These are phyloP conservation scores for Leccinum pachyderme DNA, from an alignment of 1,284 basidiomycete genomes.

Conservation along the genomic window DNA sequence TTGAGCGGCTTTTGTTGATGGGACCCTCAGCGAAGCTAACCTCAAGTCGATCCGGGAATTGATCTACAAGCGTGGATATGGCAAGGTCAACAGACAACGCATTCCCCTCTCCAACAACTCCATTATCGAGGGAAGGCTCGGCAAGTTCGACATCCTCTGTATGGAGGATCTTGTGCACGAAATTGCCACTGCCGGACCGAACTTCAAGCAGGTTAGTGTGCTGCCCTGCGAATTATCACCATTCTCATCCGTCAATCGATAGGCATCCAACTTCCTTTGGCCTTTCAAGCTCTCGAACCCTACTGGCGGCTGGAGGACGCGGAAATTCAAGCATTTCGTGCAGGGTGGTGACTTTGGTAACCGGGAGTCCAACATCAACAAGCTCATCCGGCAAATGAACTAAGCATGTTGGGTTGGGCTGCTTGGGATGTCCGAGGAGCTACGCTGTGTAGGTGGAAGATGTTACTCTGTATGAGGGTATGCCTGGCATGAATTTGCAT, in stretches of 20 bases:
- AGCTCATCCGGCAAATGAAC: constrained; percentile 97
- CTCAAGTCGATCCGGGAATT: constrained; percentile 96
- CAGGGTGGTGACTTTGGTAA: constrained; percentile 97
- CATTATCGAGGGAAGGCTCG: constrained; percentile 90
- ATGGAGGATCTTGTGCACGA: constrained; percentile 99
- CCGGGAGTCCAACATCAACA: constrained; percentile 96
- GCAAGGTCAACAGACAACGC: constrained; percentile 97
- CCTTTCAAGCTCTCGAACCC: constrained; percentile 99
- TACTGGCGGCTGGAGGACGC: constrained; percentile 93
- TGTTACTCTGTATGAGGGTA: constrained; percentile 34
- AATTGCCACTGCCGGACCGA: constrained; percentile 92
- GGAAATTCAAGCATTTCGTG: constrained; percentile 95
- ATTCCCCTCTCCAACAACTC: constrained; percentile 94
- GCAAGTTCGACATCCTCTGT: constrained; percentile 95
- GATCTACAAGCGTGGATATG: constrained; percentile 99
- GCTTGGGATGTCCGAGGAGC: constrained; percentile 10
- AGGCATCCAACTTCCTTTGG: constrained; percentile 96
- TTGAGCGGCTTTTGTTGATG: constrained; percentile 5
- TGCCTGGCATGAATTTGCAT: constrained; percentile 37
- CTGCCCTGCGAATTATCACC: background rate
- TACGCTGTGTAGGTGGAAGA: constrained; percentile 21
- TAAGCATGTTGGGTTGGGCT: constrained; percentile 36
- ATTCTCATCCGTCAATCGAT: constrained; percentile 3
- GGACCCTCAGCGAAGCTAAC: constrained; percentile 76
- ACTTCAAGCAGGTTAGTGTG: constrained; percentile 90